phyloP scores from a whole-genome alignment of 495 filamentous ascomycete genomes.

The Glonium stellatum region DNA sequence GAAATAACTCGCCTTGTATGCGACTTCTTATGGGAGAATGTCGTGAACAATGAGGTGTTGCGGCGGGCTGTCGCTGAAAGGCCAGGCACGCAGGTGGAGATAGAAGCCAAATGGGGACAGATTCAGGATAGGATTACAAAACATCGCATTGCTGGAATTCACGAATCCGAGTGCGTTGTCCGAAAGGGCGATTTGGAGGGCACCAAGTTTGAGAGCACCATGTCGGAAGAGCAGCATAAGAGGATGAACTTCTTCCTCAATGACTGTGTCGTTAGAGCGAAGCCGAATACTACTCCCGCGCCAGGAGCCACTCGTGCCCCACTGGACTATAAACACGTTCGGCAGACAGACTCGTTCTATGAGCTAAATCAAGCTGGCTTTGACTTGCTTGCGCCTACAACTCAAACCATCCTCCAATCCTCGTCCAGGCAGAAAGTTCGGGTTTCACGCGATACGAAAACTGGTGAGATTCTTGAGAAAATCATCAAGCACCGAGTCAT shows the following conservation, averaged over 20 bases:
- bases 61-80: slow-evolving; percentile 5
- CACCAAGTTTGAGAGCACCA: slow-evolving; percentile 22
- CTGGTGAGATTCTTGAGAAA: not conserved
- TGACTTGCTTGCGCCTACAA: slow-evolving; percentile 6
- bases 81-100: slow-evolving; percentile 14
- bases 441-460: slow-evolving; percentile 15
- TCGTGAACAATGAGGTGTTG: slow-evolving; percentile 10
- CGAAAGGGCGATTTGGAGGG: not conserved
- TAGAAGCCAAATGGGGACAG: slow-evolving; percentile 26
- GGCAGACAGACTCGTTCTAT: slow-evolving; percentile 21
- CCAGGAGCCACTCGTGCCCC: not conserved
- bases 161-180: slow-evolving; percentile 20
- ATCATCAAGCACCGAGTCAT: slow-evolving; percentile 22
- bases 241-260: slow-evolving; percentile 26
- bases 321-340: slow-evolving; percentile 18
- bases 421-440: slow-evolving; percentile 8
- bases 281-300: not conserved
- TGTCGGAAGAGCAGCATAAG: slow-evolving; percentile 23
- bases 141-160: slow-evolving; percentile 3
- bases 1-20: slow-evolving; percentile 20
- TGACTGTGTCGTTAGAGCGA: slow-evolving; percentile 8
- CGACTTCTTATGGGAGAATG: slow-evolving; percentile 22
- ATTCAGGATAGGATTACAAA: slow-evolving; percentile 4
- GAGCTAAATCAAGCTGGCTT: slow-evolving; percentile 17
- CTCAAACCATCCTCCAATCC: slow-evolving; percentile 1